Evolutionary conservation across 2,329 filamentous ascomycete genomes (phyloP).

Genomic region (Pseudogymnoascus sp.): DNA sequence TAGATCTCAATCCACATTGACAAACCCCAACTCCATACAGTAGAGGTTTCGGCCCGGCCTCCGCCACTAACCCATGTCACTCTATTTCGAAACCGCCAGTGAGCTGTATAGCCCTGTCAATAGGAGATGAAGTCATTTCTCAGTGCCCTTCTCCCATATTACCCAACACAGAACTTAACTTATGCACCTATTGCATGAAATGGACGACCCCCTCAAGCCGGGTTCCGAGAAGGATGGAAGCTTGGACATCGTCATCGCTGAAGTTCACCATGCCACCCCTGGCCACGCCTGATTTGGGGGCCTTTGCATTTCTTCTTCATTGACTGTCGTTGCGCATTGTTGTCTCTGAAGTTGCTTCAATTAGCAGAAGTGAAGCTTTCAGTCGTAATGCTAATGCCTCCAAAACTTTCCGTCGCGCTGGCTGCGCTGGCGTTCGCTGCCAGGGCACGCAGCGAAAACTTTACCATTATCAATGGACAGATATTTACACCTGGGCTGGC

Average conservation of each 20-base stretch:
- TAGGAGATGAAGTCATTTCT: constrained; percentile 5
- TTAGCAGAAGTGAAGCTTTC: not conserved
- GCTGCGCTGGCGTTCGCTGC: not conserved
- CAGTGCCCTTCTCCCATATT: not conserved
- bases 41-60: constrained; percentile 1
- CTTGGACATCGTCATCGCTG: not conserved
- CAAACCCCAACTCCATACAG: not conserved
- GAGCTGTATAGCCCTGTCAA: not conserved
- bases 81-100: constrained; percentile 7
- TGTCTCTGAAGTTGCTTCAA: not conserved
- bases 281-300: not conserved
- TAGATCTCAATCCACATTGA: not conserved
- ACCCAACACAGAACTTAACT: not conserved
- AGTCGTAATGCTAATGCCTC: constrained; percentile 1
- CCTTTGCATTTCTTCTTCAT: not conserved
- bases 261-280: not conserved
- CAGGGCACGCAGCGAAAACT: constrained; percentile 25
- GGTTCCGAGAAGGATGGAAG: not conserved
- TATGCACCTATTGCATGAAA: constrained; percentile 1
- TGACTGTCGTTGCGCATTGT: not conserved
- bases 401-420: not conserved
- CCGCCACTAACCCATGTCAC: not conserved
- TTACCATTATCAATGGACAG: constrained; percentile 56
- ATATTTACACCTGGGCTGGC: constrained; percentile 63
- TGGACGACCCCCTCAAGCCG: not conserved